phyloP scores from a whole-genome alignment of 495 filamentous ascomycete species.

The Saxophila tyrrhenica region DNA sequence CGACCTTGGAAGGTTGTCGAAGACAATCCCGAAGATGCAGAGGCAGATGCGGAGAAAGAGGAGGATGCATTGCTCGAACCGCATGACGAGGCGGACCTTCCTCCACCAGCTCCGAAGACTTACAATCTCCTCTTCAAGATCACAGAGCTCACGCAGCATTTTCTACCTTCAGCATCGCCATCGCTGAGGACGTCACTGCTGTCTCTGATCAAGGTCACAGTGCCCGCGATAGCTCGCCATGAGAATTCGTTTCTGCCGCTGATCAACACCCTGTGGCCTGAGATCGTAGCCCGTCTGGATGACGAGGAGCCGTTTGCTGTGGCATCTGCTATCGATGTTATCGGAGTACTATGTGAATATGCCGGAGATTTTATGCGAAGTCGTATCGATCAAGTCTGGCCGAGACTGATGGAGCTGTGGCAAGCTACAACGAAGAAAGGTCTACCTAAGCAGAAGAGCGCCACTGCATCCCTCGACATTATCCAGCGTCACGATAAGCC shows the following conservation, averaged over 20 bases:
- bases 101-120: conserved; percentile 29
- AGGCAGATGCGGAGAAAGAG: conserved; percentile 9
- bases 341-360: conserved; percentile 48
- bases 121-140: conserved; percentile 32
- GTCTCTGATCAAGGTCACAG: conserved; percentile 54
- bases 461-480: too few species aligned
- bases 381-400: conserved; percentile 61
- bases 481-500: too few species aligned
- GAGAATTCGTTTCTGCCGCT: conserved; percentile 77
- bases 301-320: conserved; percentile 68
- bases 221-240: conserved; percentile 56
- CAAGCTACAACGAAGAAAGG: conserved; percentile 23
- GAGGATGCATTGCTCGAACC: conserved; percentile 19
- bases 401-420: conserved; percentile 39
- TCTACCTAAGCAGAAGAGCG: too few species aligned
- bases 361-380: conserved; percentile 74
- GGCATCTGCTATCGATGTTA: conserved; percentile 51
- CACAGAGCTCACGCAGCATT: conserved; percentile 42
- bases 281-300: conserved; percentile 56
- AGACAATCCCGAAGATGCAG: conserved; percentile 6
- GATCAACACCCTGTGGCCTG: conserved; percentile 80
- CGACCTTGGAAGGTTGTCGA: conserved; percentile 14
- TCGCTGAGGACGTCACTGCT: conserved; percentile 67
- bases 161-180: conserved; percentile 73
- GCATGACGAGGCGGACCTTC: conserved; percentile 44